phyloP scores from a whole-genome alignment of 495 filamentous ascomycete species.

The Thozetella sp. region DNA sequence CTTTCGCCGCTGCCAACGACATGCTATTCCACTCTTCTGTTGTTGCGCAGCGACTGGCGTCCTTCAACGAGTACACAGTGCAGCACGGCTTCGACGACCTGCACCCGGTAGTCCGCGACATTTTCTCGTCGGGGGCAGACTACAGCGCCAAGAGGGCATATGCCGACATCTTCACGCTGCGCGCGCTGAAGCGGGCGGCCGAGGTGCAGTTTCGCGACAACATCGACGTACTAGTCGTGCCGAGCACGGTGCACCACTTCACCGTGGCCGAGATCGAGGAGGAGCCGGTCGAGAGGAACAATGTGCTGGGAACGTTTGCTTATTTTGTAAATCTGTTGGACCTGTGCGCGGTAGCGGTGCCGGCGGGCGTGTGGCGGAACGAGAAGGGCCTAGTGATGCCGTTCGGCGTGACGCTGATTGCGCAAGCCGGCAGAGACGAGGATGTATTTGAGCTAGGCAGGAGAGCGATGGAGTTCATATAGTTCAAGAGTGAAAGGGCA shows the following conservation, averaged over 20 bases:
- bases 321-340: constrained; percentile 1
- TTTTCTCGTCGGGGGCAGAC: neutral
- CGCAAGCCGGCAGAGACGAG: neutral
- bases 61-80: neutral
- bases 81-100: neutral
- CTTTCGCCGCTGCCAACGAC: neutral
- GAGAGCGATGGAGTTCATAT: neutral
- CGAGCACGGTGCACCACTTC: neutral
- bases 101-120: neutral
- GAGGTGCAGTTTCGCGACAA: neutral
- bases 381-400: neutral
- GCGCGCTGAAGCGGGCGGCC: neutral
- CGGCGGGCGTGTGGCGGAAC: neutral
- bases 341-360: neutral
- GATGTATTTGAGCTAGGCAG: neutral
- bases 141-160: neutral
- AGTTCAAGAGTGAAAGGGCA: neutral
- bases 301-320: neutral
- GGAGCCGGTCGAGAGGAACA: neutral
- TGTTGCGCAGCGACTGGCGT: neutral
- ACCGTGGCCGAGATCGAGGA: neutral
- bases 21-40: neutral
- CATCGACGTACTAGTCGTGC: neutral
- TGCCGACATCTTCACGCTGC: neutral
- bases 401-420: neutral